Percentiles rank a stretch among this genome's conserved stretches.
These are phyloP conservation scores for Benincasa hispida DNA, from an alignment of 306 rosid species.

Conservation along the genomic window DNA sequence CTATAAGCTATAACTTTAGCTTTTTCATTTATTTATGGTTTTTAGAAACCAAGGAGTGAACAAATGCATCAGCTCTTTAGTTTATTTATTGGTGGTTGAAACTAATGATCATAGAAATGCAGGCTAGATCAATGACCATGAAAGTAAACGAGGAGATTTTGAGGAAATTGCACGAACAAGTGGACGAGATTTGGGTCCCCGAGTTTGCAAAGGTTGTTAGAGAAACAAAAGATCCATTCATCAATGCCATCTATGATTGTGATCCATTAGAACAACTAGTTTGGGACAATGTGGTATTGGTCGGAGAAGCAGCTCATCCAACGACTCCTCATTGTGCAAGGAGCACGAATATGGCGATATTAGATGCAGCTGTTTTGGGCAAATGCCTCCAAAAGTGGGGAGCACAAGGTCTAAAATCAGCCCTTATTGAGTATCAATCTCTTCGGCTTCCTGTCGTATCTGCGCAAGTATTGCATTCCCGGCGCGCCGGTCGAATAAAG, in stretches of 20 bases:
- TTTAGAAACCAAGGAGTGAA: no score
- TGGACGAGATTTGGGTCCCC: constrained; percentile 57
- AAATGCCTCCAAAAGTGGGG: constrained; percentile 72
- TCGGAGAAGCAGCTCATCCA: constrained; percentile 93
- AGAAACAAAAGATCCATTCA: constrained; percentile 66
- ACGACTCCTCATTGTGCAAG: constrained; percentile 72
- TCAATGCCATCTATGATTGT: constrained; percentile 63
- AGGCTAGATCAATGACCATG: constrained; percentile 58
- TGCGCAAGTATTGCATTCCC: constrained; percentile 57
- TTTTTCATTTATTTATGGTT: no score
- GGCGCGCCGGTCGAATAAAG: constrained; percentile 50
- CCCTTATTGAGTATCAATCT: constrained; percentile 52
- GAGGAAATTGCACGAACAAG: constrained; percentile 47
- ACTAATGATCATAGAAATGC: background rate
- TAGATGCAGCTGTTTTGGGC: constrained; percentile 80
- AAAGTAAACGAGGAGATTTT: constrained; percentile 50
- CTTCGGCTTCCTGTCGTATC: constrained; percentile 35
- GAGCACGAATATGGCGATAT: constrained; percentile 76
- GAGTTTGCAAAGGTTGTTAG: constrained; percentile 44
- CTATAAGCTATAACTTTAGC: no score
- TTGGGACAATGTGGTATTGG: constrained; percentile 64
- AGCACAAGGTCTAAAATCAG: constrained; percentile 22
- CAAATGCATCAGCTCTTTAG: no score
- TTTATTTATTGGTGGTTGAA: background rate
- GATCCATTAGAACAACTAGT: constrained; percentile 43